phyloP scores from a whole-genome alignment of 176 grass and related monocot genomes.

The Avena sativa region DNA sequence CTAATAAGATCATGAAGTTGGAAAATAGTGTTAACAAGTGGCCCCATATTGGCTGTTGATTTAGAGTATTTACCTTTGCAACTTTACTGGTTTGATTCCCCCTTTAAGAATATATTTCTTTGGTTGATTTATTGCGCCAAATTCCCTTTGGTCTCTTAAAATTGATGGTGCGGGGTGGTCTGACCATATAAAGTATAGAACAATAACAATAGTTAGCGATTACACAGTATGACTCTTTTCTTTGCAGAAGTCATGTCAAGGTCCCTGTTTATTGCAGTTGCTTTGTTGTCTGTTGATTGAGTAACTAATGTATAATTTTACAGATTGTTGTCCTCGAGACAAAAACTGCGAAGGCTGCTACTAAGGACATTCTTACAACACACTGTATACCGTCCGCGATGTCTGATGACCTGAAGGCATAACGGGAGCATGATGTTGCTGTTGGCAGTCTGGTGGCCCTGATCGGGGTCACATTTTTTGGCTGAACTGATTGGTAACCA shows the following conservation, averaged over 20 bases:
- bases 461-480: conserved; percentile 33
- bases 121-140: not conserved
- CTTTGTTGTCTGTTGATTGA: conserved; percentile 1
- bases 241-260: not conserved
- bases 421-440: conserved; percentile 20
- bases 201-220: not conserved
- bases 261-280: conserved; percentile 20
- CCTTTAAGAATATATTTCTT: not conserved
- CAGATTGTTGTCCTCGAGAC: conserved; percentile 93
- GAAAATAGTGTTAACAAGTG: not conserved
- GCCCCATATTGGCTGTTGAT: not conserved
- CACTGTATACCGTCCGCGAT: conserved; percentile 94
- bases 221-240: not conserved
- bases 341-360: conserved; percentile 93
- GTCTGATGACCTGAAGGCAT: conserved; percentile 87
- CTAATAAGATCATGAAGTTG: not conserved
- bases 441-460: conserved; percentile 1
- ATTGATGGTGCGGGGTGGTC: not conserved
- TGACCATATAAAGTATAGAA: not conserved
- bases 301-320: conserved; percentile 42
- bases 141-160: not conserved
- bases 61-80: not conserved
- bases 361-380: conserved; percentile 76
- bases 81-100: not conserved
- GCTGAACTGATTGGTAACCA: conserved; percentile 23